Base-by-base conservation (phyloP, 1,284 basidiomycete species). In the Irpex rosettiformis region DNA sequence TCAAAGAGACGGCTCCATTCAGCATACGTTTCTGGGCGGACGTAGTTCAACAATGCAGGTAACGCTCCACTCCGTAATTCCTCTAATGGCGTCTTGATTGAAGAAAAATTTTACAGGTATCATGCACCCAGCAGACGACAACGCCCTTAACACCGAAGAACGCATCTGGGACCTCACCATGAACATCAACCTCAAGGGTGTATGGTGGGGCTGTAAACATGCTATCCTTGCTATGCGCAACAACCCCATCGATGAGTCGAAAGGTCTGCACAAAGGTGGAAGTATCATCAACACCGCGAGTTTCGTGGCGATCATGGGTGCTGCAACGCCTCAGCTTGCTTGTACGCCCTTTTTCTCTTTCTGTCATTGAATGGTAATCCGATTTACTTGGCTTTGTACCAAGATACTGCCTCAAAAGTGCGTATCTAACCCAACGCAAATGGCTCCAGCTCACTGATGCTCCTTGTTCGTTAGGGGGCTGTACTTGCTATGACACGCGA, bases 121-220 rank as follows among this genome's bases (percentile, higher is more conserved):
- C 70, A 98, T 98, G 96, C 96, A 97, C 72, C 88, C 93, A 10
- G 85, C 79, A 22, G 96, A 98, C 70, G 95, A 96, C 71, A 89
- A 95, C 70, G 96, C 96, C 4, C 79, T 98, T 68, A 95, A 94
- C 73, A 98, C 96, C 13, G 94, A 96, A 67, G 96, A 98, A 75
- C 86, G 82, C 64, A 94, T 98, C 73, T 98, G 96, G 95, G 93
- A 96, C 72, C 79, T 94, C 58, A 94, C 93, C 4, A 93, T 96
- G 88, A 81, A 85, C 62, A 90, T 98, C 78, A 98, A 98, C 73
- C 85, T 96, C 72, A 98, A 98, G 76, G 96, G 96, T 57, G 96
- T 98, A 60, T 98, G 96, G 96, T 98, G 90, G 87, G 96, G 96
- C 49, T 96, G 91, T 82, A 97, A 98, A 75, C 89, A 98, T 70